A percentile compares a stretch with the other conserved stretches of the same genome.
Evolutionary conservation across 1,139 yeast genomes (phyloP).

Genomic region (Groenewaldozyma sp.): DNA sequence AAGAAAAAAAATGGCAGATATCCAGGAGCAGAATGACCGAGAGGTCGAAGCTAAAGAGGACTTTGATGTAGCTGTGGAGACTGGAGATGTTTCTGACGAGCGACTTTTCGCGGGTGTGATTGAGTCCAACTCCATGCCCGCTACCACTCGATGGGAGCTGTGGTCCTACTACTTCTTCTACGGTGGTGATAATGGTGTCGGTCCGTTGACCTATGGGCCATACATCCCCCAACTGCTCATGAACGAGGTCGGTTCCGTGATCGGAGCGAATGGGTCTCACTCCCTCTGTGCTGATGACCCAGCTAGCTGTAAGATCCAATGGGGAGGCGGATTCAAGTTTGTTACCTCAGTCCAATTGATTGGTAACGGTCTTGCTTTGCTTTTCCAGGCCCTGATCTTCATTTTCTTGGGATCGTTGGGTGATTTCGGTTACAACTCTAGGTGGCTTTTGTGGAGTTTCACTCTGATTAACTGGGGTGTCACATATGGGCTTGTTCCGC

Average conservation of each 20-base stretch:
- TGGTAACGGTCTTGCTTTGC: constrained; percentile 11
- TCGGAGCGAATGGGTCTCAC: constrained; percentile 9
- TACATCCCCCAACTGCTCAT: constrained; percentile 11
- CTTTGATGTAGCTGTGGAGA: background rate
- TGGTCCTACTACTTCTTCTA: constrained; percentile 14
- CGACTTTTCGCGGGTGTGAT: constrained; percentile 8
- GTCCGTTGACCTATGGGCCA: constrained; percentile 13
- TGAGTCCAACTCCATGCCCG: constrained; percentile 9
- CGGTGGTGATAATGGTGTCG: constrained; percentile 15
- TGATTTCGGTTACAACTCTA: constrained; percentile 13
- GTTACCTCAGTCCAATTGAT: constrained; percentile 10
- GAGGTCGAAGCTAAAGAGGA: background rate
- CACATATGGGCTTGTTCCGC: constrained; percentile 12
- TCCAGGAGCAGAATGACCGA: background rate
- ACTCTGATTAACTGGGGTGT: constrained; percentile 14
- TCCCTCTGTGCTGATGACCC: constrained; percentile 7
- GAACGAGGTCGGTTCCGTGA: constrained; percentile 10
- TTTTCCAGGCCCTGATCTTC: constrained; percentile 14
- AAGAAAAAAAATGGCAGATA: constrained; percentile 1
- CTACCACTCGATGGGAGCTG: constrained; percentile 13
- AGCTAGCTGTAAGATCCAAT: constrained; percentile 9
- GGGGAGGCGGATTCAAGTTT: constrained; percentile 10
- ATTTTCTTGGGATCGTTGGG: constrained; percentile 15
- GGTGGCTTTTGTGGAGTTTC: constrained; percentile 11
- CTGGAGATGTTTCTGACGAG: background rate